Base-by-base conservation (phyloP, 169 alveolate genomes). In the Fabrea salina region DNA sequence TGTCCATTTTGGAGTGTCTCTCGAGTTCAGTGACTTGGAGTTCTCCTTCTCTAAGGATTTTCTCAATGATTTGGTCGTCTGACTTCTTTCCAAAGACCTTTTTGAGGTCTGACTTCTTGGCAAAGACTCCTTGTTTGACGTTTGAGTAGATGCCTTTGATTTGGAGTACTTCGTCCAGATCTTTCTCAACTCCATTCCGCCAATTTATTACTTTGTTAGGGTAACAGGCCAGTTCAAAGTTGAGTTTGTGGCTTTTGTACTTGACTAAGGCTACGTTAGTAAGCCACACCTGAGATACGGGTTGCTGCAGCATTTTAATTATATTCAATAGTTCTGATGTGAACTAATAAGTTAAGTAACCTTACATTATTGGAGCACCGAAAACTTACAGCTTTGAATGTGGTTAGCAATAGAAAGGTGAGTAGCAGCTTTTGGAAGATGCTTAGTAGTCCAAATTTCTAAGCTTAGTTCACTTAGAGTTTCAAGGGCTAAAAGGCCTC, bases 171-270 rank as follows among this genome's bases (percentile, higher is more conserved):
- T 88, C 95, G 56, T 79, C 75, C 25, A 91, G 57, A 51, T 90
- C 90, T 32, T 70, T 82, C 66, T 90, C 95, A 27, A 82, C 61
- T 74, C 82, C 90, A 71, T 93, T 85, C 53, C 98, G 80, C 98
- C 99, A 98, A 84, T 97, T 96, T 66, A 93, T 86, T 5, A 97
- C 96, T 82, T 98, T 98, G 81, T 98, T 98, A 79, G 94, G 96
- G 82, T 96, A 98, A 82, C 99, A 98, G 41, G 99, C 99, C 30
- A 98, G 89, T 84, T 98, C 99, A 80, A 97, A 98, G 35, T 96
- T 84, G 37, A 89, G 80, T 47, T 98, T 98, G 43, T 92, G 91
- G 16, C 84, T 80, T 84, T 95, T 95, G 44, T 91, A 89, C 64
- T 97, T 88, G 39, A 98, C 98, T 39, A 96, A 88, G 53, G 99